Evolutionary conservation across 345 rosid species (phyloP).

Genomic region (Moricandia moricandioides): DNA sequence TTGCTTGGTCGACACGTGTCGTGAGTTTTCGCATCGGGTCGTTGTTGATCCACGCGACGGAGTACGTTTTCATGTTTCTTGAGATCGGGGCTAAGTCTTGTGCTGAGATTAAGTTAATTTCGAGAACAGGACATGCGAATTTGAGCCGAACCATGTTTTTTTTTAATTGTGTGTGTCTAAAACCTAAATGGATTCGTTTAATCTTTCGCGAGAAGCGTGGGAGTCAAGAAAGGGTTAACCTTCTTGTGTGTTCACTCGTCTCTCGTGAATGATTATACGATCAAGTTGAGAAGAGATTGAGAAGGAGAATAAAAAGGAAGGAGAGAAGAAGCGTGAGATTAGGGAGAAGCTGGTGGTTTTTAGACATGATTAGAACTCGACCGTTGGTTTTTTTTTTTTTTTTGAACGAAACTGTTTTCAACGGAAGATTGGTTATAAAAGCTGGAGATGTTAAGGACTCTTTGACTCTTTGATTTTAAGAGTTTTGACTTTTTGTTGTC

Average conservation of each 20-base stretch:
- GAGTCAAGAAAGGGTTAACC: constrained; percentile 4
- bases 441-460: constrained; percentile 11
- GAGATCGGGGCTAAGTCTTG: constrained; percentile 72
- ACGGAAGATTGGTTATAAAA: constrained; percentile 16
- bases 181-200: constrained; percentile 15
- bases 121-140: constrained; percentile 63
- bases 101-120: constrained; percentile 69
- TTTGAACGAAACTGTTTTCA: not conserved
- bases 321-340: constrained; percentile 23
- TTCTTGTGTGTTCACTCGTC: constrained; percentile 7
- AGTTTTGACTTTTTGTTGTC: constrained; percentile 2
- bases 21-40: constrained; percentile 62
- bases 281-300: constrained; percentile 4
- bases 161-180: not conserved
- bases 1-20: constrained; percentile 65
- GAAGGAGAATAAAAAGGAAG: constrained; percentile 29
- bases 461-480: constrained; percentile 2
- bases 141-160: constrained; percentile 20
- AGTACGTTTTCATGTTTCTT: constrained; percentile 79
- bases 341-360: constrained; percentile 29
- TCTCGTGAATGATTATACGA: constrained; percentile 15
- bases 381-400: constrained; percentile 27
- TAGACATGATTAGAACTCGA: constrained; percentile 24
- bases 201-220: constrained; percentile 15
- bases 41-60: constrained; percentile 72